Evolutionary conservation across 331 rosid species (phyloP).

Genomic region (Quercus tomentella): DNA sequence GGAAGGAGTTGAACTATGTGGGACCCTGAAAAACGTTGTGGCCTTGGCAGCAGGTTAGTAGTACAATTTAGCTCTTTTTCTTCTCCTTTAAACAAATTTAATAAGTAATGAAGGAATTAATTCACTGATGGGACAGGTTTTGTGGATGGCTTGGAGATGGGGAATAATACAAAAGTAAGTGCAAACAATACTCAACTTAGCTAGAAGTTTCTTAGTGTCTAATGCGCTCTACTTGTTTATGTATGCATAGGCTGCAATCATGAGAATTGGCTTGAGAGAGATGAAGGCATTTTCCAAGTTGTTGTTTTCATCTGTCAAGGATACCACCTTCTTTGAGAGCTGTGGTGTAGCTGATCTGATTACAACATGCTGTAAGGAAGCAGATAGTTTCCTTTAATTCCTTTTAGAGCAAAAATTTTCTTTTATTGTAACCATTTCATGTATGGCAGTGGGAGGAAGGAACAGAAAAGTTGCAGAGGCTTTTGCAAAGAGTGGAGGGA

Average conservation of each 20-base stretch:
- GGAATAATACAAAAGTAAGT: conserved; percentile 85
- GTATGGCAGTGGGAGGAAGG: conserved; percentile 86
- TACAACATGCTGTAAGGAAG: conserved; percentile 84
- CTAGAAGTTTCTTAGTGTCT: background rate
- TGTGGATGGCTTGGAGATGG: conserved; percentile 97
- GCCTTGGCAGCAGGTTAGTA: conserved; percentile 85
- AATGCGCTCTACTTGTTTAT: background rate
- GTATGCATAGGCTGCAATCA: conserved; percentile 75
- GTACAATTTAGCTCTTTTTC: background rate
- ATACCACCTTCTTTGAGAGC: conserved; percentile 87
- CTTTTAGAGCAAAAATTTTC: background rate
- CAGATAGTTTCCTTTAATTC: background rate
- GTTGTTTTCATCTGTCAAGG: conserved; percentile 76
- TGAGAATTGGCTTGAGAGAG: conserved; percentile 84
- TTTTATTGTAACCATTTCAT: conserved; percentile 15
- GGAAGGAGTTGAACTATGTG: conserved; percentile 93
- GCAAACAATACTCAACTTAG: background rate
- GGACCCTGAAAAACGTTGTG: conserved; percentile 87
- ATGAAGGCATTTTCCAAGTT: conserved; percentile 77
- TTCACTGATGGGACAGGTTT: conserved; percentile 55
- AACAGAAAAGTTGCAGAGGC: conserved; percentile 92
- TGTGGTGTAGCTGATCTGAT: conserved; percentile 98
- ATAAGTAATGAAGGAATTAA: conserved; percentile 9
- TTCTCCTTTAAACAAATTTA: background rate
- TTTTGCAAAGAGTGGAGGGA: conserved; percentile 69